Evolutionary conservation across 2,329 filamentous ascomycete genomes (phyloP), one percentile per base, ranked within the genome.

Genomic region (Talaromyces sp.): DNA sequence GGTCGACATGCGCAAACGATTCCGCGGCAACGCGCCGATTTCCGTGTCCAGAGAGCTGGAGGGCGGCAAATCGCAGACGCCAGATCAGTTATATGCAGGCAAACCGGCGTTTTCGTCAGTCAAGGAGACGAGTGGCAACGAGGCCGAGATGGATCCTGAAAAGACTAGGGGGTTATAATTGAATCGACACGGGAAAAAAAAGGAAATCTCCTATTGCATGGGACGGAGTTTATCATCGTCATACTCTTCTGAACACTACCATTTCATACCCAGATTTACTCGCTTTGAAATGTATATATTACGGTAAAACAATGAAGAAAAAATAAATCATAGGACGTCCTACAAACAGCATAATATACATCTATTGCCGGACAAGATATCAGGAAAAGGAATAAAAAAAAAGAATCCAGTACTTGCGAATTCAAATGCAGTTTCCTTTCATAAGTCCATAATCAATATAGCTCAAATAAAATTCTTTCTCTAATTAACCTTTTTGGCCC

Each of bases 1-100:
- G 86, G 89, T 98, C 68, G 95, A 99, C 75, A 99, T 99, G 95
- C 90, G 95, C 75, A 98, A 98, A 80, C 89, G 95, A 35, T 98
- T 99, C 78, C 86, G 95, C 59, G 95, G 95, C 61, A 98, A 98
- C 80, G 86, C 91, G 74, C 92, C 95, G 58, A 87, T 96, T 65
- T 82, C 86, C 26, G 85, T 89, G 66, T 81, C 86, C 68, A 82
- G 86, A 71, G 82, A 88, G 66, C 75, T 84, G 60, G 87, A 90
- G 66, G 79, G 79, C 27, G 78, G 79, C 11, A 69, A 68, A 49
- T 83, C 84, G 4, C 85, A 87, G 71, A 68, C 69, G 49, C 83
- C 84, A 4, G 85, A 87, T 71, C 88, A 95, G 79, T 75, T 96
- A 66, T 96, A 96, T 74, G 90, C 87, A 17, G 91, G 91, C 32